Conservation (phyloP, 805 yeast genomes). For the Pichia cephalocereana region DNA sequence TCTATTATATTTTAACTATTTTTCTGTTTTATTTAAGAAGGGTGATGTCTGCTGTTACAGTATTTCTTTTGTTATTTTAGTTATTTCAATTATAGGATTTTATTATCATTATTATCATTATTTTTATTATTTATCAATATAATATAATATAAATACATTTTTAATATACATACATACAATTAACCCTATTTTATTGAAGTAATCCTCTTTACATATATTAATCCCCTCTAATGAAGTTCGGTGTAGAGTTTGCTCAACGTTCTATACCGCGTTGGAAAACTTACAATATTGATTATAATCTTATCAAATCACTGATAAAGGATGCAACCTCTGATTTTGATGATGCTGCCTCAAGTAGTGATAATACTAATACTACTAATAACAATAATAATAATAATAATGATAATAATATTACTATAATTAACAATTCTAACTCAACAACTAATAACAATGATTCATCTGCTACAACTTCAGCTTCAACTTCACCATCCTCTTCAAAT, state of each 20-base stretch:
- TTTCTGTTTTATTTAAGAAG: no score
- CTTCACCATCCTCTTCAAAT: neutral
- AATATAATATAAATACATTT: no score
- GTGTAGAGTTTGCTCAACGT: conserved; percentile 60
- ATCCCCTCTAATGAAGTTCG: conserved; percentile 66
- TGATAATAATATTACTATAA: neutral
- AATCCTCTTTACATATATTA: neutral
- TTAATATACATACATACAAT: no score
- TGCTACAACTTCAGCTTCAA: neutral
- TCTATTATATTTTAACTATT: no score
- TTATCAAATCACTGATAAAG: conserved; percentile 57
- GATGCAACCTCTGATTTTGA: conserved; percentile 35
- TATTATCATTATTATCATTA: no score
- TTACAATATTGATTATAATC: conserved; percentile 77
- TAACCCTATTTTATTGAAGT: no score
- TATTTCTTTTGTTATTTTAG: no score
- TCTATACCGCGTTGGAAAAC: conserved; percentile 85
- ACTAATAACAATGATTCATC: neutral
- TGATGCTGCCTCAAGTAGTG: conserved; percentile 1
- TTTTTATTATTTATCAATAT: no score
- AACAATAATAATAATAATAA: neutral
- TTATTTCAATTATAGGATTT: no score
- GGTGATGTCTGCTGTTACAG: no score
- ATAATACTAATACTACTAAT: neutral
- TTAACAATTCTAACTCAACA: no score